Evolutionary conservation across 1,284 basidiomycete genomes (phyloP).

Genomic region (Peniophora sp.): DNA sequence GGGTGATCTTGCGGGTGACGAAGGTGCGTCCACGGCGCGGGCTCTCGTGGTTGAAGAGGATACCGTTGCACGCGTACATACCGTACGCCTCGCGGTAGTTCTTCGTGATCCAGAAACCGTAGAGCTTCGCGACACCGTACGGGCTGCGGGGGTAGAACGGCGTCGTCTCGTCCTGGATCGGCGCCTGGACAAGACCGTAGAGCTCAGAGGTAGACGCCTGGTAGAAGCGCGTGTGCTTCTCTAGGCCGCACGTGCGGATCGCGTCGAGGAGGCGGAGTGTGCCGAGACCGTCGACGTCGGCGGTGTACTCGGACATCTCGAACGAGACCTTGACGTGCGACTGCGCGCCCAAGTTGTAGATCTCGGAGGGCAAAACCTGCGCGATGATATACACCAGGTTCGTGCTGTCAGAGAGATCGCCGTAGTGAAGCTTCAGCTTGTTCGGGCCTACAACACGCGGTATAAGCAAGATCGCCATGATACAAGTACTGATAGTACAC

Average conservation of each 20-base stretch:
- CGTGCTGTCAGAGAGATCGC: conserved; percentile 86
- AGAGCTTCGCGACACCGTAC: conserved; percentile 88
- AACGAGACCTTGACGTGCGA: conserved; percentile 96
- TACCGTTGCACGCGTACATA: conserved; percentile 89
- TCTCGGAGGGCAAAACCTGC: conserved; percentile 84
- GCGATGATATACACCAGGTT: conserved; percentile 92
- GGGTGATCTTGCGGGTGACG: conserved; percentile 87
- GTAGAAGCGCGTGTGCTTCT: conserved; percentile 83
- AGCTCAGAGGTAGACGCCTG: conserved; percentile 92
- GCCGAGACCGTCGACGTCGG: conserved; percentile 86
- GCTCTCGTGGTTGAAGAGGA: conserved; percentile 92
- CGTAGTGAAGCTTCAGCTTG: conserved; percentile 86
- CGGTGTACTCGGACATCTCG: conserved; percentile 95
- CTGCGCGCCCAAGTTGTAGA: conserved; percentile 95
- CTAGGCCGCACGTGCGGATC: conserved; percentile 84
- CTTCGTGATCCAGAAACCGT: conserved; percentile 83
- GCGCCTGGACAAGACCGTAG: conserved; percentile 86
- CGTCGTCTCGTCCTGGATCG: conserved; percentile 83
- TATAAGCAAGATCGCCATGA: not conserved
- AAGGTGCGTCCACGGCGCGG: conserved; percentile 87
- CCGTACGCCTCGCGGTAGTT: conserved; percentile 91
- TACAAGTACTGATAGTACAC: conserved; percentile 15
- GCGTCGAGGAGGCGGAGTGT: conserved; percentile 89
- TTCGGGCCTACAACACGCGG: conserved; percentile 41
- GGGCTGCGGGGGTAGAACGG: conserved; percentile 92